A percentile compares a stretch with the other conserved stretches of the same genome.
Evolutionary conservation across 768 basidiomycete species (phyloP).

Genomic region (Tephrocybe sp.): DNA sequence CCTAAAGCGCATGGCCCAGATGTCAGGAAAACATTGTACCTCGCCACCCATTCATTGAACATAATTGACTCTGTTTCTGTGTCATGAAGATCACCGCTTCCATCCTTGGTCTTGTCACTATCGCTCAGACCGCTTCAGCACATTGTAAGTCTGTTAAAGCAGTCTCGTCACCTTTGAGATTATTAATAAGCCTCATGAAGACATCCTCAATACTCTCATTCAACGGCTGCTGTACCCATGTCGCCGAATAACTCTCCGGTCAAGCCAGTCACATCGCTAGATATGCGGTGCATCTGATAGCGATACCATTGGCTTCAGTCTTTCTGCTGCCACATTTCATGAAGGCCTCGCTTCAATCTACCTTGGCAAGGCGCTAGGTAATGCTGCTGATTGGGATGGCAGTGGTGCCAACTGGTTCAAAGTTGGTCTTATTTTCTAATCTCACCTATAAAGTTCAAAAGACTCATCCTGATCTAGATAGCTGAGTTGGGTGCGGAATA

Average conservation of each 20-base stretch:
- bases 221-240: slow-evolving; percentile 30
- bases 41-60: not conserved
- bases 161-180: not conserved
- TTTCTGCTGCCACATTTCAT: slow-evolving; percentile 37
- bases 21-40: too few species aligned
- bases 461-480: too few species aligned
- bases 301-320: slow-evolving; percentile 26
- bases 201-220: slow-evolving; percentile 30
- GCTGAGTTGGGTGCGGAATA: slow-evolving; percentile 30
- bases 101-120: slow-evolving; percentile 20
- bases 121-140: slow-evolving; percentile 28
- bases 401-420: slow-evolving; percentile 40
- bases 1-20: too few species aligned
- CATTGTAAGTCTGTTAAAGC: slow-evolving; percentile 24
- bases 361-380: slow-evolving; percentile 36
- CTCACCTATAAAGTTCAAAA: too few species aligned
- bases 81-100: slow-evolving; percentile 24
- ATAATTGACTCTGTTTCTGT: not conserved
- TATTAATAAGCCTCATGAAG: slow-evolving; percentile 13
- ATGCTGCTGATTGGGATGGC: slow-evolving; percentile 37
- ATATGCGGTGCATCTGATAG: slow-evolving; percentile 40
- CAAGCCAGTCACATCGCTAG: slow-evolving; percentile 31
- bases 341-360: slow-evolving; percentile 38
- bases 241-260: slow-evolving; percentile 42
- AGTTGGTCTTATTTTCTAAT: slow-evolving; percentile 18